phyloP scores from a whole-genome alignment of 148 eudicot genomes.

The Pouteria glomerata region DNA sequence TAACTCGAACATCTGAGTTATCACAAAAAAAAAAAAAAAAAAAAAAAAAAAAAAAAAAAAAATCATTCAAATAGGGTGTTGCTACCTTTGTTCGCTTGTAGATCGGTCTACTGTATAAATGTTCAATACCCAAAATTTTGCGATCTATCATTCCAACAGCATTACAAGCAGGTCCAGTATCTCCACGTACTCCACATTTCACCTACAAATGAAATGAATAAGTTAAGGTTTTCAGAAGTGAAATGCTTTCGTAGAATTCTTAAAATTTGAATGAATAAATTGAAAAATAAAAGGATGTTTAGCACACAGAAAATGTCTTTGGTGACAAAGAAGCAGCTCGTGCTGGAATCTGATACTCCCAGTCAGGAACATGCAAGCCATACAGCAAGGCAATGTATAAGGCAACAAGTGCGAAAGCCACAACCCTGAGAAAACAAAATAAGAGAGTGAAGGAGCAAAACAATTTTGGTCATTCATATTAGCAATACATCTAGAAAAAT shows the following conservation, averaged over 20 bases:
- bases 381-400: slow-evolving; percentile 55
- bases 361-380: slow-evolving; percentile 77
- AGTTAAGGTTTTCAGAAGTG: neutral
- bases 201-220: slow-evolving; percentile 29
- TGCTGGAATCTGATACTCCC: slow-evolving; percentile 48
- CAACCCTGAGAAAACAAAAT: too few species aligned
- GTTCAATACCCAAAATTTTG: slow-evolving; percentile 57
- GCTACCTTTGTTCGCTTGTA: slow-evolving; percentile 65
- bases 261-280: too few species aligned
- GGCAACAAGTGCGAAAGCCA: slow-evolving; percentile 29
- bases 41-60: too few species aligned
- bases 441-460: too few species aligned
- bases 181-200: slow-evolving; percentile 64
- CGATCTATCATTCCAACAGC: slow-evolving; percentile 90
- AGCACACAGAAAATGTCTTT: slow-evolving; percentile 35
- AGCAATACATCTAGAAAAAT: too few species aligned
- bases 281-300: too few species aligned
- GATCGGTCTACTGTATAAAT: slow-evolving; percentile 62
- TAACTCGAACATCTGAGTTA: too few species aligned
- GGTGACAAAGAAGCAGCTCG: slow-evolving; percentile 26
- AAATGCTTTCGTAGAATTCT: too few species aligned
- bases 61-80: slow-evolving; percentile 1
- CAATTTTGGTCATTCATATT: too few species aligned
- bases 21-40: too few species aligned
- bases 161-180: slow-evolving; percentile 79